These are phyloP conservation scores for Cornus kousa DNA, from an alignment of 148 eudicot genomes.

Conservation along the genomic window DNA sequence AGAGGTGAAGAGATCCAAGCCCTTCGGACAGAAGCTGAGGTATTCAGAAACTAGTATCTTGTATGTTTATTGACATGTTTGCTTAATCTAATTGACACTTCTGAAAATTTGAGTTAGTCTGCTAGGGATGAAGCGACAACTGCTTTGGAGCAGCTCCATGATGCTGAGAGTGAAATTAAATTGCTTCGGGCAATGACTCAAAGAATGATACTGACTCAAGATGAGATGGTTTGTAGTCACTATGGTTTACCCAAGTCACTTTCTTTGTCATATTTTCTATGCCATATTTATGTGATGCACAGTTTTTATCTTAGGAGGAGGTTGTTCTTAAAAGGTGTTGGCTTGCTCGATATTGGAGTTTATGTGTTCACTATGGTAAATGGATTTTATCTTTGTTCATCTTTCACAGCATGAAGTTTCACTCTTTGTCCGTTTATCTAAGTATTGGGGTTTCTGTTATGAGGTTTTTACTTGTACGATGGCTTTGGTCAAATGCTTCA, in stretches of 20 bases:
- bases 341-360: slow-evolving; percentile 91
- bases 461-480: neutral
- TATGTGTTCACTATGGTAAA: slow-evolving; percentile 76
- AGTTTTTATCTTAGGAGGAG: slow-evolving; percentile 70
- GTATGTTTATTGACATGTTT: slow-evolving; percentile 6
- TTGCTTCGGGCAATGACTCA: slow-evolving; percentile 61
- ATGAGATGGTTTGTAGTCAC: slow-evolving; percentile 68
- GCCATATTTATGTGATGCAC: slow-evolving; percentile 34
- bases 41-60: slow-evolving; percentile 29
- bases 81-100: slow-evolving; percentile 1
- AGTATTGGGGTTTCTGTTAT: neutral
- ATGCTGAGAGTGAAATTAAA: slow-evolving; percentile 52
- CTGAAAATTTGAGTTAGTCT: slow-evolving; percentile 37
- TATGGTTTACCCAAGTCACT: slow-evolving; percentile 13
- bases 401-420: neutral
- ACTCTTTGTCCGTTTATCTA: neutral
- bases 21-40: slow-evolving; percentile 78
- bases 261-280: slow-evolving; percentile 3
- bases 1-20: slow-evolving; percentile 50
- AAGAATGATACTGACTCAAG: slow-evolving; percentile 73
- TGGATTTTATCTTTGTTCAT: slow-evolving; percentile 6
- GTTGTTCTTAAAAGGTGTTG: slow-evolving; percentile 96
- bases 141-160: slow-evolving; percentile 65
- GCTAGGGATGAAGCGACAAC: slow-evolving; percentile 65
- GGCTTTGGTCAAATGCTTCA: neutral